phyloP scores from a whole-genome alignment of 352 stramenopile species.

The Aphanomyces astaci region DNA sequence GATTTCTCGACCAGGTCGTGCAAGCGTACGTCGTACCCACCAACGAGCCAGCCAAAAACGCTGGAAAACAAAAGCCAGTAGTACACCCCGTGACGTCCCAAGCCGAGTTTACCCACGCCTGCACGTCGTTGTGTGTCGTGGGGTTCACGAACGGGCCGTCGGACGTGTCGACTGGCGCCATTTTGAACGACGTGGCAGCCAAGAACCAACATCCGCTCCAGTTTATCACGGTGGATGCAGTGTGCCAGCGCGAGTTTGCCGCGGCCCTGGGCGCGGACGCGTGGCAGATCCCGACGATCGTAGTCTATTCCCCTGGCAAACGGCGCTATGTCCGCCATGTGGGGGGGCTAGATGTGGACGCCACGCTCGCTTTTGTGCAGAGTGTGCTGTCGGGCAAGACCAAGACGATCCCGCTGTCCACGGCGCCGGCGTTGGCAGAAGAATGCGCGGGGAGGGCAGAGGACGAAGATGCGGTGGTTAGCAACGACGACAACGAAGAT shows the following conservation, averaged over 20 bases:
- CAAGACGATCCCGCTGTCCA: conserved; percentile 38
- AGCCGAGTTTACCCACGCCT: conserved; percentile 43
- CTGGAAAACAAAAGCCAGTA: too few species aligned
- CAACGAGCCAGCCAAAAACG: conserved; percentile 23
- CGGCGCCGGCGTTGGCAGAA: conserved; percentile 33
- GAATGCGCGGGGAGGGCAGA: conserved; percentile 43
- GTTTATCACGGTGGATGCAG: conserved; percentile 72
- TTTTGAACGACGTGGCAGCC: conserved; percentile 37
- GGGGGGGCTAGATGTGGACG: conserved; percentile 55
- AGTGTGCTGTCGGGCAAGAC: conserved; percentile 63
- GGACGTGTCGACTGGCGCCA: conserved; percentile 44
- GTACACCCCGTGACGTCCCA: conserved; percentile 46
- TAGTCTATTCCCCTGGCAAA: conserved; percentile 69
- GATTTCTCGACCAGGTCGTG: conserved; percentile 56
- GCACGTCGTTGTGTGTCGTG: conserved; percentile 69
- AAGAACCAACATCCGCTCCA: conserved; percentile 46
- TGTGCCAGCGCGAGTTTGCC: conserved; percentile 61
- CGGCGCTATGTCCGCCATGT: conserved; percentile 62
- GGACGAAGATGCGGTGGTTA: conserved; percentile 34
- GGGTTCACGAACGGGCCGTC: conserved; percentile 36
- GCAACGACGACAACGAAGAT: conserved; percentile 31
- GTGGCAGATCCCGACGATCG: conserved; percentile 70
- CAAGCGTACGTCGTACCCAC: conserved; percentile 35
- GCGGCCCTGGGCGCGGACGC: conserved; percentile 55
- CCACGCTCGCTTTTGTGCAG: conserved; percentile 44